Evolutionary conservation across 495 filamentous ascomycete genomes (phyloP).

Genomic region (Letharia columbiana): DNA sequence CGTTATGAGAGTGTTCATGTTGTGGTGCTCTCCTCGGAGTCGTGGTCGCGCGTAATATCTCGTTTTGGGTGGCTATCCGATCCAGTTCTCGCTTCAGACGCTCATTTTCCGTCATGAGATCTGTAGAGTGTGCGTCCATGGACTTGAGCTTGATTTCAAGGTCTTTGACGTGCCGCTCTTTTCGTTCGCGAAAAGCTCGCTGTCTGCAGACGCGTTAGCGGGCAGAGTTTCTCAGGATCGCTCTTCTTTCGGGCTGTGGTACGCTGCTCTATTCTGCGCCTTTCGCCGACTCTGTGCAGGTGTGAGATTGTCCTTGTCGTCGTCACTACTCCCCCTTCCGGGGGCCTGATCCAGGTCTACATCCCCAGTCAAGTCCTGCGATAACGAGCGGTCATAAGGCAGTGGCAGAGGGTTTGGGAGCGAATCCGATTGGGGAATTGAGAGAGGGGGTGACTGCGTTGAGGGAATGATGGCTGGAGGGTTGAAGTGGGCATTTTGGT

Average conservation of each 20-base stretch:
- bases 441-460: slow-evolving; percentile 41
- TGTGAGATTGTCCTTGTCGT: slow-evolving; percentile 61
- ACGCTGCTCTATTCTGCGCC: slow-evolving; percentile 95
- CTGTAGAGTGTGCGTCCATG: slow-evolving; percentile 51
- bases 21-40: slow-evolving; percentile 27
- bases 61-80: slow-evolving; percentile 77
- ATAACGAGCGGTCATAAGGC: slow-evolving; percentile 23
- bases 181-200: slow-evolving; percentile 93
- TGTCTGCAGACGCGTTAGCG: slow-evolving; percentile 50
- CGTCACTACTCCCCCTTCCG: slow-evolving; percentile 42
- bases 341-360: slow-evolving; percentile 29
- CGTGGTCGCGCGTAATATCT: slow-evolving; percentile 76
- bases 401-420: slow-evolving; percentile 32
- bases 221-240: not conserved
- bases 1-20: slow-evolving; percentile 20
- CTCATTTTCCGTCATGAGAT: slow-evolving; percentile 65
- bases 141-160: slow-evolving; percentile 77
- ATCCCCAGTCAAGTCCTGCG: slow-evolving; percentile 25
- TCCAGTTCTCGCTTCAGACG: slow-evolving; percentile 75
- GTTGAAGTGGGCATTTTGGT: slow-evolving; percentile 32
- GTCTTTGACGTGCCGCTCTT: slow-evolving; percentile 87
- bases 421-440: slow-evolving; percentile 28
- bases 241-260: slow-evolving; percentile 35
- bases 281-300: slow-evolving; percentile 82
- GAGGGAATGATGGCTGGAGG: slow-evolving; percentile 31